Conservation (phyloP, 176 grass and related monocot species). For the bread wheat (Triticum aestivum) region IWGSC_CS_RefSeq_v2.1 NC_057800.1:697522617-697523116, state of each 20-base stretch:
- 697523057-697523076: conserved; percentile 29
- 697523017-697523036: conserved; percentile 18
- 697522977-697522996: not conserved
- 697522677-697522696: not conserved
- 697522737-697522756: not conserved
- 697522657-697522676: not conserved
- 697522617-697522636: not conserved
- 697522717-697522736: not conserved
- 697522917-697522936: conserved; percentile 14
- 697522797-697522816: not conserved
- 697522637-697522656: not conserved
- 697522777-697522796: not conserved
- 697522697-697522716: not conserved
- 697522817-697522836: not conserved
- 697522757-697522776: not conserved
- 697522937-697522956: not conserved
- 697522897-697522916: not conserved
- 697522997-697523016: not conserved
- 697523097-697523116: conserved; percentile 20
- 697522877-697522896: not conserved
- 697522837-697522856: not conserved
- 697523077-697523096: conserved; percentile 7
- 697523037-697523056: not conserved
- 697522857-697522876: not conserved
- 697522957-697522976: not conserved